Evolutionary conservation across 164 flowering plant genomes (phyloP), one percentile per base, ranked within the genome.

Genomic region (Aristolochia californica): DNA sequence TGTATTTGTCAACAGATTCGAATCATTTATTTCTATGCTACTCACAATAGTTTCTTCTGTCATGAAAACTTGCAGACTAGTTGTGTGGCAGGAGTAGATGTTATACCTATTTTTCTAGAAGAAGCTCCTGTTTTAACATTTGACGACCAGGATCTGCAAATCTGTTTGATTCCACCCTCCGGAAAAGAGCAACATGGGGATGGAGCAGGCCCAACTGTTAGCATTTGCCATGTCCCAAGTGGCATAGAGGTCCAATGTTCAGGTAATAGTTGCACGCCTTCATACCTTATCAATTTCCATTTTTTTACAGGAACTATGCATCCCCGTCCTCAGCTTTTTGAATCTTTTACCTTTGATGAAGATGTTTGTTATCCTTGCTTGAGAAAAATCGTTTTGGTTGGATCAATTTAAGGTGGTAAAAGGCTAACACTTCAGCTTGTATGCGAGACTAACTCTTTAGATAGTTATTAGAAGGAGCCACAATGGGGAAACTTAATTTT

Each of bases 51-150:
- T 34, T 34, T 34, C 40, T 12, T 34, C 40, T 34, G 10, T 12
- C 40, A 34, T 34, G 40, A 34, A 53, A 62, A 45, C 44, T 59
- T 72, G 72, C 80, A 91, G 95, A 72, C 56, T 66, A 34, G 40
- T 34, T 68, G 73, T 60, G 52, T 70, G 44, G 91, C 88, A 44
- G 53, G 63, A 48, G 91, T 91, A 53, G 88, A 87, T 65, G 85
- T 91, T 24, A 74, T 91, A 64, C 97, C 97, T 56, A 63, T 91
- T 17, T 85, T 87, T 65, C 80, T 87, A 25, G 74, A 72, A 55
- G 45, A 68, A 57, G 47, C 67, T 45, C 60, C 72, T 48, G 84
- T 79, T 38, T 53, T 78, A 18, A 56, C 65, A 44, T 62, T 91
- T 16, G 78, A 71, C 58, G 84, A 83, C 17, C 69, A 74, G 24